Base-by-base conservation (phyloP, 2,329 filamentous ascomycete species). In the Cephalotrichum gorgonifer region DNA sequence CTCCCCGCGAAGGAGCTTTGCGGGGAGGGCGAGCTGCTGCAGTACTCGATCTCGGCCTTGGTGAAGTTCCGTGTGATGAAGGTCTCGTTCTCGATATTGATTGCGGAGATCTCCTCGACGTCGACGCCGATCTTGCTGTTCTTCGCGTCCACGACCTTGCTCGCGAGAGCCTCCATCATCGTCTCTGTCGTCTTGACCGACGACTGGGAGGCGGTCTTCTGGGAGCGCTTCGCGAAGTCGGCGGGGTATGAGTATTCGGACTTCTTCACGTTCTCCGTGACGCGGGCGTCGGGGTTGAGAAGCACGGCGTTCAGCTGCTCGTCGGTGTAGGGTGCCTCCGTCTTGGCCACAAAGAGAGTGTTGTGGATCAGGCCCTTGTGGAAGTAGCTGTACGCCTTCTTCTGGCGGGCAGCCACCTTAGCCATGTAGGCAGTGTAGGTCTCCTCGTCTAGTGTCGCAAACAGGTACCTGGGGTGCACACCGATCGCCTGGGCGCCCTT, bases 281-380 rank as follows among this genome's bases (percentile, higher is more conserved):
- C 91, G 54, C 93, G 88, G 50, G 89, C 88, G 52, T 89, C 82
- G 5, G 94, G 93, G 76, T 98, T 95, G 56, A 98, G 81, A 69
- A 97, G 89, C 56, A 98, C 85, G 55, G 84, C 79, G 66, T 80
- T 79, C 70, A 95, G 85, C 71, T 93, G 86, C 50, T 86, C 83
- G 49, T 96, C 88, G 43, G 82, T 83, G 72, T 97, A 98, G 42
- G 93, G 94, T 42, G 90, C 78, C 65, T 90, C 83, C 62, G 79
- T 78, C 82, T 98, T 98, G 66, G 94, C 90, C 54, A 95, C 89
- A 70, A 98, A 98, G 67, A 98, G 79, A 55, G 83, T 88, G 76
- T 98, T 97, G 77, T 95, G 96, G 77, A 97, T 90, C 66, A 98
- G 77, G 54, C 91, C 90, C 60, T 95, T 95, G 74, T 98, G 94